These are phyloP conservation scores for Telfairia occidentalis DNA, from an alignment of 331 rosid species.

Conservation along the genomic window DNA sequence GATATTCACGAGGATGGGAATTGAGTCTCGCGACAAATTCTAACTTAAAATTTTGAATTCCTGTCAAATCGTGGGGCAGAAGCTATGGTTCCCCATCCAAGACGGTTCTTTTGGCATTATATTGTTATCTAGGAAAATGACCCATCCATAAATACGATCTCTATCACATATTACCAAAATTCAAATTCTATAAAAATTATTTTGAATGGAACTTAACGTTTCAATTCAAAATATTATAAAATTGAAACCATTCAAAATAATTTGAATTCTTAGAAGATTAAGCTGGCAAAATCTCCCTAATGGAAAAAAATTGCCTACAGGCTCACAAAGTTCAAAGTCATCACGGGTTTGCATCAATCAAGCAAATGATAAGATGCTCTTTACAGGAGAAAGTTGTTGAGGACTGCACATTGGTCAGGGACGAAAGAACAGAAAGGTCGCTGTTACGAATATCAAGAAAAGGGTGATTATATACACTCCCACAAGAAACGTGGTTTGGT, in stretches of 20 bases:
- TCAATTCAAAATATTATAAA: background rate
- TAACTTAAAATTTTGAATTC: background rate
- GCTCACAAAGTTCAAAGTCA: background rate
- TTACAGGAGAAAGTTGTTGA: conserved; percentile 14
- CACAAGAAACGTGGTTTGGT: background rate
- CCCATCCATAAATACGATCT: background rate
- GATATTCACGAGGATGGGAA: background rate
- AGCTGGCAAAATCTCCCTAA: background rate
- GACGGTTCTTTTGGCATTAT: background rate
- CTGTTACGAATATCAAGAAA: conserved; percentile 27
- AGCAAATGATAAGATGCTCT: conserved; percentile 16
- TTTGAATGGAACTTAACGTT: background rate
- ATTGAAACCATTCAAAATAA: background rate
- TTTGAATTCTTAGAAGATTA: background rate
- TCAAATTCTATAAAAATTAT: background rate
- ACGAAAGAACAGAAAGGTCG: conserved; percentile 28
- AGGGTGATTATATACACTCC: conserved; percentile 18
- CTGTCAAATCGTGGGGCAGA: conserved; percentile 12
- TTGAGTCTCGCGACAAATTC: background rate
- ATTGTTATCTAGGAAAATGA: background rate
- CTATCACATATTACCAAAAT: background rate
- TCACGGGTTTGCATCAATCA: conserved; percentile 18
- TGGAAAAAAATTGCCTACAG: background rate
- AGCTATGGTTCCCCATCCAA: background rate
- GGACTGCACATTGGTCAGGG: conserved; percentile 19